Evolutionary conservation across 1,284 basidiomycete species (phyloP).

Genomic region (Trametes pubescens): DNA sequence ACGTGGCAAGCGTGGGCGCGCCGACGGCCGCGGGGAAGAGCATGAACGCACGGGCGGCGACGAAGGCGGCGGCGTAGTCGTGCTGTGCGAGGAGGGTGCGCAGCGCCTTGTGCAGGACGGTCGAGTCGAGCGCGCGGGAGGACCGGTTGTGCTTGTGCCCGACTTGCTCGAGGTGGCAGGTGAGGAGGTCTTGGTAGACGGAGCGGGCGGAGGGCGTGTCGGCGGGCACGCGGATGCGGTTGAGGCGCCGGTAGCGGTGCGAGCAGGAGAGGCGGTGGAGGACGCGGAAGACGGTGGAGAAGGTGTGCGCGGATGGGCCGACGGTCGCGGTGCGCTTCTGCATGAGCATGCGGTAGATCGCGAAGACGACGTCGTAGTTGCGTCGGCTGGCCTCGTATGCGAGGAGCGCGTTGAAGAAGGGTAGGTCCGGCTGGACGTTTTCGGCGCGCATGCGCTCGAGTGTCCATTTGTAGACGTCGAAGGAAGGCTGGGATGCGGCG

Average conservation of each 20-base stretch:
- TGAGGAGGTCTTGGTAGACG: slow-evolving; percentile 59
- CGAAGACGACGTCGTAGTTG: slow-evolving; percentile 49
- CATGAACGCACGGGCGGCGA: slow-evolving; percentile 47
- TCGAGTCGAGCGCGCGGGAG: slow-evolving; percentile 44
- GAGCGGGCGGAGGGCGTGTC: slow-evolving; percentile 46
- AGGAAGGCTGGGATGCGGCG: slow-evolving; percentile 41
- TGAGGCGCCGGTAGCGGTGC: slow-evolving; percentile 36
- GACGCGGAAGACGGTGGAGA: slow-evolving; percentile 53
- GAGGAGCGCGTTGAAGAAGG: slow-evolving; percentile 58
- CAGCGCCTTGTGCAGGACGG: slow-evolving; percentile 51
- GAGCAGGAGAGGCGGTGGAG: slow-evolving; percentile 39
- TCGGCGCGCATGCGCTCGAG: slow-evolving; percentile 50
- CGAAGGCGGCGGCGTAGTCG: slow-evolving; percentile 57
- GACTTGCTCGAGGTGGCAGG: slow-evolving; percentile 42
- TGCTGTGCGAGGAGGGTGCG: slow-evolving; percentile 50
- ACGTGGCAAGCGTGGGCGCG: slow-evolving; percentile 47
- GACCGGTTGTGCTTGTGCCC: slow-evolving; percentile 23
- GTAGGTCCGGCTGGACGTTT: slow-evolving; percentile 45
- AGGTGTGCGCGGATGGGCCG: slow-evolving; percentile 55
- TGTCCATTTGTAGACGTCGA: slow-evolving; percentile 45
- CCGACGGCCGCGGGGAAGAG: slow-evolving; percentile 38
- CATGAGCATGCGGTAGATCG: slow-evolving; percentile 51
- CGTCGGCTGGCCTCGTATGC: slow-evolving; percentile 45
- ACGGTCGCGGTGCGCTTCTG: slow-evolving; percentile 37
- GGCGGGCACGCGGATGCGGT: slow-evolving; percentile 29